Conservation (phyloP, 495 filamentous ascomycete species). For the Chaetomidium leptoderma region DNA sequence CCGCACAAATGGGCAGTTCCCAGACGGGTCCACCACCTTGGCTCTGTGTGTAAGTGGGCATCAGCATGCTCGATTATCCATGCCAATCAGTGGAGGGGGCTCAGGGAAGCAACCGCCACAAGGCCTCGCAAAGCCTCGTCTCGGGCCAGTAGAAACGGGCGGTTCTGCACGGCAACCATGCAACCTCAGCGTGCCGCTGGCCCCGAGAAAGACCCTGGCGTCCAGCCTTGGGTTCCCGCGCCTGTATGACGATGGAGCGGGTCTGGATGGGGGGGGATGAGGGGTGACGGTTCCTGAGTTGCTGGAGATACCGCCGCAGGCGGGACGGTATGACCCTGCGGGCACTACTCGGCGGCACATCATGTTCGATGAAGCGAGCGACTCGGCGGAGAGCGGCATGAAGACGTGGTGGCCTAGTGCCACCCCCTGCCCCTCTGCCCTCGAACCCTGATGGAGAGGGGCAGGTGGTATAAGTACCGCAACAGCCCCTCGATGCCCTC, state of each 20-base stretch:
- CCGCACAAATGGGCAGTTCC: conserved; percentile 31
- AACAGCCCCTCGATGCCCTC: conserved; percentile 13
- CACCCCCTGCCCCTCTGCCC: conserved; percentile 19
- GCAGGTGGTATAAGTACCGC: conserved; percentile 30
- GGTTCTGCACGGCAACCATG: conserved; percentile 20
- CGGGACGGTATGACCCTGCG: conserved; percentile 31
- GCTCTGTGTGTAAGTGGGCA: conserved; percentile 5
- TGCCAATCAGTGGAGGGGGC: conserved; percentile 23
- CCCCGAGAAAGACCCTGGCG: conserved; percentile 13
- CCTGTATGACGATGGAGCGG: conserved; percentile 27
- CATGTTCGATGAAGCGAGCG: conserved; percentile 29
- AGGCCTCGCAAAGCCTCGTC: conserved; percentile 20
- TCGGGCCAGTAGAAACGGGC: conserved; percentile 14
- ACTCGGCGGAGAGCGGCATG: conserved; percentile 19
- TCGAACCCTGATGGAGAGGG: conserved; percentile 14
- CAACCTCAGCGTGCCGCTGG: conserved; percentile 18
- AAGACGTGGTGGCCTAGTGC: conserved; percentile 11
- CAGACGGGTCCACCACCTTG: conserved; percentile 25
- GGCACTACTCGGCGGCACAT: conserved; percentile 28
- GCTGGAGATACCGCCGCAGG: conserved; percentile 18
- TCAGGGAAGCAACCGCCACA: conserved; percentile 22
- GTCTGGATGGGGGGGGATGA: conserved; percentile 19
- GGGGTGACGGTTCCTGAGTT: conserved; percentile 6
- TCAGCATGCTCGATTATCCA: conserved; percentile 21
- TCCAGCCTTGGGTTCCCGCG: conserved; percentile 14